Percentiles rank a stretch among this genome's conserved stretches.
These are phyloP conservation scores for Leccinum griseonigrum DNA, from an alignment of 1,284 basidiomycete species.

Conservation along the genomic window DNA sequence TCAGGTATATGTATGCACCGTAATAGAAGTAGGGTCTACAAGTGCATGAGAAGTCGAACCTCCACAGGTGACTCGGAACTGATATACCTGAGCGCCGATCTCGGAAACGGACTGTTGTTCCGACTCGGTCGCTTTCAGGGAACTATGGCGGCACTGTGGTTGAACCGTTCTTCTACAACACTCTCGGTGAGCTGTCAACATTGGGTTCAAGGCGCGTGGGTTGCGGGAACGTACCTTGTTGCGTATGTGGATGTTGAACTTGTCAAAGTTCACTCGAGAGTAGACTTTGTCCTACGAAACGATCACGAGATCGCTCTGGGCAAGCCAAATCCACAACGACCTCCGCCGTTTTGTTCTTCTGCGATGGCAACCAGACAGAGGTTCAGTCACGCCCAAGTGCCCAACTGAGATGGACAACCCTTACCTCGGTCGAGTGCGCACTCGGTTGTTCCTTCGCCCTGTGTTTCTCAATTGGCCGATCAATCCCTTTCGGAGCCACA, in stretches of 20 bases:
- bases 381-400: conserved; percentile 1
- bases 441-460: conserved; percentile 50
- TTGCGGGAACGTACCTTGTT: conserved; percentile 60
- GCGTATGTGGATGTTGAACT: conserved; percentile 85
- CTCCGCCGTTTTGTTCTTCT: conserved; percentile 56
- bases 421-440: conserved; percentile 52
- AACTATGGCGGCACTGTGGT: conserved; percentile 68
- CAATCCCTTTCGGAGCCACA: not conserved
- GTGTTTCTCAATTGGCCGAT: conserved; percentile 49
- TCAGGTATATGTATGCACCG: conserved; percentile 62
- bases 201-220: not conserved
- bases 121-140: conserved; percentile 66
- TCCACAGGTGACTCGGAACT: conserved; percentile 9
- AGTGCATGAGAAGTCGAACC: conserved; percentile 5
- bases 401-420: conserved; percentile 4
- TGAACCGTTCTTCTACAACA: conserved; percentile 77
- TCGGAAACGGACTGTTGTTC: conserved; percentile 64
- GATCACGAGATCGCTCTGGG: conserved; percentile 5
- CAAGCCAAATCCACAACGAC: conserved; percentile 51
- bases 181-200: conserved; percentile 65
- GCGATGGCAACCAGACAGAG: conserved; percentile 4
- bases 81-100: conserved; percentile 55
- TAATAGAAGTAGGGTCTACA: conserved; percentile 61
- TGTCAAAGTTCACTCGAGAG: conserved; percentile 86
- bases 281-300: conserved; percentile 62